phyloP scores from a whole-genome alignment of 352 stramenopile species.

The Thalassiosira exigua region DNA sequence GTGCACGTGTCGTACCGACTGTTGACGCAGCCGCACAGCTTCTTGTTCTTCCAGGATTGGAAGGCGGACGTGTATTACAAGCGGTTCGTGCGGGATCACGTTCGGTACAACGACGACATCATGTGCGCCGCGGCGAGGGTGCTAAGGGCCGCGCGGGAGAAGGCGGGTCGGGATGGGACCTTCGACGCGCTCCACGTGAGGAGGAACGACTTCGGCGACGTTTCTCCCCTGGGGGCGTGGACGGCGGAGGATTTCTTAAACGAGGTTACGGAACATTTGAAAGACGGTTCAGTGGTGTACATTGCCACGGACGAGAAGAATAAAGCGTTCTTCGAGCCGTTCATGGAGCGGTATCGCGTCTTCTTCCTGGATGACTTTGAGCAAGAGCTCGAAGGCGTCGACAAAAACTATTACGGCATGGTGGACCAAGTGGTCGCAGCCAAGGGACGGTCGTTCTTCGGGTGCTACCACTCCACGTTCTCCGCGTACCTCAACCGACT shows the following conservation, averaged over 20 bases:
- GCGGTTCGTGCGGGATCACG: constrained; percentile 76
- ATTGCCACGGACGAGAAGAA: constrained; percentile 86
- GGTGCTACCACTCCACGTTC: constrained; percentile 63
- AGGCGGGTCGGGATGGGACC: constrained; percentile 47
- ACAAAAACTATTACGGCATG: constrained; percentile 80
- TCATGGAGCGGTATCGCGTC: constrained; percentile 66
- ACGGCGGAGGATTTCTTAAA: constrained; percentile 70
- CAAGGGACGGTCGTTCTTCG: constrained; percentile 56
- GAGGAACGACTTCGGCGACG: constrained; percentile 78
- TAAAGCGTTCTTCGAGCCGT: constrained; percentile 85
- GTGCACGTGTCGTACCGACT: constrained; percentile 79
- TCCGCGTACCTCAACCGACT: constrained; percentile 83
- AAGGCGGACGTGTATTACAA: constrained; percentile 83
- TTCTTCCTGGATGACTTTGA: constrained; percentile 66
- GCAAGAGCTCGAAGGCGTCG: constrained; percentile 52
- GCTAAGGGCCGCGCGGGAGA: constrained; percentile 65
- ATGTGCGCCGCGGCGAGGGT: constrained; percentile 83
- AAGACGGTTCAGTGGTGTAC: constrained; percentile 69
- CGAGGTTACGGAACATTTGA: constrained; percentile 54
- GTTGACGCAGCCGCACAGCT: constrained; percentile 82
- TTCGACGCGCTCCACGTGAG: constrained; percentile 68
- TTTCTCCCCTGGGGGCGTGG: constrained; percentile 57
- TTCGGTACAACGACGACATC: constrained; percentile 86
- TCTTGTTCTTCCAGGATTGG: constrained; percentile 83
- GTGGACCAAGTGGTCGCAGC: constrained; percentile 72